Percentiles rank a stretch among this genome's conserved stretches.
Evolutionary conservation across 2,329 filamentous ascomycete species (phyloP).

Genomic region (Aspergillus sp.): DNA sequence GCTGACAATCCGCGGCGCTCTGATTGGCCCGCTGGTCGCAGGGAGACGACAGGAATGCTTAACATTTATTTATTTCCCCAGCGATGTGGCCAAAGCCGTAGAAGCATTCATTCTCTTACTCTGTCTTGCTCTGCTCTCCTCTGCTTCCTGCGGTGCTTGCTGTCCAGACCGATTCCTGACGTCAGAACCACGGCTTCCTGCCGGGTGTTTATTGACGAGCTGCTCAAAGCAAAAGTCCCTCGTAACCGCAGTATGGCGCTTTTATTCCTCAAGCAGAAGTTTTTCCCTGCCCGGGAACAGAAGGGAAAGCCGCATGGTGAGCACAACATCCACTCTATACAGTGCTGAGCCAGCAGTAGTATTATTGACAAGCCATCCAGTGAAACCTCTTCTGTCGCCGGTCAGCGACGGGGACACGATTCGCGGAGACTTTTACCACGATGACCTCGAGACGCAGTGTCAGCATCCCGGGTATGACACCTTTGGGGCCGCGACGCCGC

Average conservation of each 20-base stretch:
- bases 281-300: conserved; percentile 20
- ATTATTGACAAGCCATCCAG: conserved; percentile 11
- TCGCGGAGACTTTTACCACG: conserved; percentile 13
- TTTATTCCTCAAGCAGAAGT: conserved; percentile 29
- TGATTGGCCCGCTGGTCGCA: conserved; percentile 5
- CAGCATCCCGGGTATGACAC: conserved; percentile 24
- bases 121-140: too few species aligned
- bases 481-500: conserved; percentile 17
- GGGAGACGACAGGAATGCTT: neutral
- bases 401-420: conserved; percentile 14
- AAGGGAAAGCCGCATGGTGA: conserved; percentile 8
- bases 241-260: conserved; percentile 23
- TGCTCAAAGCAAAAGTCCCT: too few species aligned
- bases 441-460: conserved; percentile 27
- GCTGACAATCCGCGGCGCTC: conserved; percentile 5
- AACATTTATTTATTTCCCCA: too few species aligned
- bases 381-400: conserved; percentile 23
- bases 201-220: neutral
- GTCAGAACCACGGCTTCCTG: neutral
- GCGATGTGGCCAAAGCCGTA: neutral
- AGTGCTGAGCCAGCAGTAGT: neutral
- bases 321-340: conserved; percentile 3
- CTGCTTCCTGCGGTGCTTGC: too few species aligned
- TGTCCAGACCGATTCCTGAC: neutral
- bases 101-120: neutral